phyloP scores from a whole-genome alignment of 2,329 filamentous ascomycete species.

The Sordariomycetes sp. region DNA sequence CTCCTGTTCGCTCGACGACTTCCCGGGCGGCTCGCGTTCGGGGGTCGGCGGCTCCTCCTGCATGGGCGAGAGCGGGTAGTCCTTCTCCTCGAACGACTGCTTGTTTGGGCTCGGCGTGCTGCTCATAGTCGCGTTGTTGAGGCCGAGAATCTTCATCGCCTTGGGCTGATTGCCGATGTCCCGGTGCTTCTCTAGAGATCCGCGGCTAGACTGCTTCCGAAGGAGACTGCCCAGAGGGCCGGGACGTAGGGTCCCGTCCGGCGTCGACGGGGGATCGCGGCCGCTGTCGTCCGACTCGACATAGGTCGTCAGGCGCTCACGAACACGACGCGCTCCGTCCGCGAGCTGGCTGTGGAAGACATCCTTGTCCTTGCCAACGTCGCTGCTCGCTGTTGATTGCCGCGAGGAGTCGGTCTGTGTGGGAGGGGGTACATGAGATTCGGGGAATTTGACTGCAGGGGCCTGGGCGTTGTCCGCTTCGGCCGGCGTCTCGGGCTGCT shows the following conservation, averaged over 20 bases:
- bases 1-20: slow-evolving; percentile 12
- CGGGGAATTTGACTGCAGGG: no score
- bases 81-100: slow-evolving; percentile 20
- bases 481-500: neutral
- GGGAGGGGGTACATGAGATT: no score
- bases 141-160: slow-evolving; percentile 50
- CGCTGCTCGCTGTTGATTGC: neutral
- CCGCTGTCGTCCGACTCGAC: slow-evolving; percentile 44
- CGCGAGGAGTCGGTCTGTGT: neutral
- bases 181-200: slow-evolving; percentile 45
- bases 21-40: slow-evolving; percentile 3
- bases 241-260: slow-evolving; percentile 22
- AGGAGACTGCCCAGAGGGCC: slow-evolving; percentile 51
- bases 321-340: slow-evolving; percentile 57
- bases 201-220: slow-evolving; percentile 55
- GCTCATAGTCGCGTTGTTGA: slow-evolving; percentile 32
- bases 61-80: slow-evolving; percentile 14
- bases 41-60: slow-evolving; percentile 12
- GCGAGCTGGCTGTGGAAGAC: slow-evolving; percentile 67
- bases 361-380: slow-evolving; percentile 36
- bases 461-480: neutral
- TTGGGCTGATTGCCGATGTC: slow-evolving; percentile 38
- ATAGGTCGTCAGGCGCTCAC: slow-evolving; percentile 62
- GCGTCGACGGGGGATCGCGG: slow-evolving; percentile 4
- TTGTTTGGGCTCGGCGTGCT: slow-evolving; percentile 24